These are phyloP conservation scores for Bryoerythrophyllum caledonicum DNA, from an alignment of 225 moss, liverwort and hornwort species.

Conservation along the genomic window DNA sequence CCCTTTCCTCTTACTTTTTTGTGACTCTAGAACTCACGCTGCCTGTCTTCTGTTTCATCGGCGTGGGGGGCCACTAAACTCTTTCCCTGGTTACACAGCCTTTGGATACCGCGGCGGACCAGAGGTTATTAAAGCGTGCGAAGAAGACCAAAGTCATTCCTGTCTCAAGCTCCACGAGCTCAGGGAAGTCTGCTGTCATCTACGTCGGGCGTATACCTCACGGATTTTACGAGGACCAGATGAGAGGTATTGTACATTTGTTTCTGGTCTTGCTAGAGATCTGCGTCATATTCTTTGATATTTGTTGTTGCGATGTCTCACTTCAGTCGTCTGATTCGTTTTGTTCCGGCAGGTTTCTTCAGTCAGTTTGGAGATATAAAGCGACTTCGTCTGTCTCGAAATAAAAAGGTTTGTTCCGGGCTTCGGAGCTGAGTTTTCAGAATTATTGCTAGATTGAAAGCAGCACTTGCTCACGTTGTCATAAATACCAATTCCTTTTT, in stretches of 20 bases:
- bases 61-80: background rate
- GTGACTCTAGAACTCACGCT: background rate
- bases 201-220: slow-evolving; percentile 97
- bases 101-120: slow-evolving; percentile 40
- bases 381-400: slow-evolving; percentile 83
- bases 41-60: background rate
- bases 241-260: slow-evolving; percentile 58
- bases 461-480: background rate
- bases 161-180: slow-evolving; percentile 22
- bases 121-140: slow-evolving; percentile 20
- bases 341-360: slow-evolving; percentile 67
- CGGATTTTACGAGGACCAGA: slow-evolving; percentile 94
- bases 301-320: background rate
- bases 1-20: background rate
- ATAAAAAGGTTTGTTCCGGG: slow-evolving; percentile 60
- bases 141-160: slow-evolving; percentile 34
- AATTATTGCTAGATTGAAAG: background rate
- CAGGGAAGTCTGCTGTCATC: slow-evolving; percentile 63
- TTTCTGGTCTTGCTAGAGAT: background rate
- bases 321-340: background rate
- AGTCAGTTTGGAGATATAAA: slow-evolving; percentile 88
- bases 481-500: background rate
- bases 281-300: no score
- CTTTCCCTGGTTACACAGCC: slow-evolving; percentile 28
- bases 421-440: background rate